phyloP scores from a whole-genome alignment of 495 filamentous ascomycete genomes.

The Xylaria longipes region DNA sequence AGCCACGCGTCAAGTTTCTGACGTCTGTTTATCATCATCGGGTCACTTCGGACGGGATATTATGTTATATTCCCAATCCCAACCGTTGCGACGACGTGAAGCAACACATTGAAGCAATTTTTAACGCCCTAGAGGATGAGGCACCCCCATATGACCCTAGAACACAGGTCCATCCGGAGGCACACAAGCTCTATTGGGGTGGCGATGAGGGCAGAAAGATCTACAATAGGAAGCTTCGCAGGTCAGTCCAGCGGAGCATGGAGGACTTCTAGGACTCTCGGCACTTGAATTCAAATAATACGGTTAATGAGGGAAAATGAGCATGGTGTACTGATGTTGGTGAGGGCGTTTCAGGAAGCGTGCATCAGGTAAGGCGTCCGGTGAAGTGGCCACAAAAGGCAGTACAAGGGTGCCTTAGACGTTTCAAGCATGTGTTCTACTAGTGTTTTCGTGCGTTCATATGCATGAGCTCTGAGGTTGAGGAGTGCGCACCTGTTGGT shows the following conservation, averaged over 20 bases:
- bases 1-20: constrained; percentile 82
- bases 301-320: neutral
- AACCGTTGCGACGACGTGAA: constrained; percentile 76
- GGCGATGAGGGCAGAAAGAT: constrained; percentile 74
- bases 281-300: neutral
- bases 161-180: constrained; percentile 86
- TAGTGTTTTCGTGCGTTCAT: neutral
- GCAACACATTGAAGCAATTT: constrained; percentile 84
- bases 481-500: neutral
- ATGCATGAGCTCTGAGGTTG: neutral
- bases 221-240: constrained; percentile 81
- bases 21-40: constrained; percentile 87
- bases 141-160: constrained; percentile 88
- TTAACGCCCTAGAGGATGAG: constrained; percentile 84
- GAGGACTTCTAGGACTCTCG: constrained; percentile 45
- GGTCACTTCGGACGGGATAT: constrained; percentile 76
- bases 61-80: constrained; percentile 77
- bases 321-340: constrained; percentile 4
- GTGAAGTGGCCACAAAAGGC: neutral
- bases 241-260: constrained; percentile 62
- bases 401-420: constrained; percentile 3
- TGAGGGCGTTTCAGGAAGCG: constrained; percentile 15
- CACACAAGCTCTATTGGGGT: constrained; percentile 88
- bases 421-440: neutral
- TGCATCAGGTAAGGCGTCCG: constrained; percentile 22